Evolutionary conservation across 176 grass and related monocot species (phyloP), one percentile per base, ranked within the genome.

Genomic region (Alloteropsis semialata): DNA sequence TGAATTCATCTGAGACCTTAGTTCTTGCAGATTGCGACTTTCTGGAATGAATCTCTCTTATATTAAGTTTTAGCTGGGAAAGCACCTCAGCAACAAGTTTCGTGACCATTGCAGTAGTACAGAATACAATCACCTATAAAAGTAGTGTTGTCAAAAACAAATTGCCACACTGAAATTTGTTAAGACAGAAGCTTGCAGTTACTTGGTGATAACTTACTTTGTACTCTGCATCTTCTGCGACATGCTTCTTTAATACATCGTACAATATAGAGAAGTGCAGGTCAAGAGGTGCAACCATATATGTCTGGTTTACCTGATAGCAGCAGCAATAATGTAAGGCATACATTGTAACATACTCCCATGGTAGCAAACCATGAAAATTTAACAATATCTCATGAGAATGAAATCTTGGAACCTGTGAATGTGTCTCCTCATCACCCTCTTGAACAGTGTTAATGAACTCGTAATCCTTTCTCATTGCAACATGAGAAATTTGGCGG

Each of bases 31-130:
- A 85, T 59, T 99, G 96, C 0, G 91, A 10, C 69, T 96, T 99
- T 91, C 93, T 92, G 5, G 93, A 98, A 92, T 99, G 96, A 44
- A 99, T 99, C 72, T 99, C 96, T 63, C 92, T 88, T 72, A 96
- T 24, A 83, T 96, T 99, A 74, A 99, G 46, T 57, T 90, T 88
- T 53, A 99, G 81, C 36, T 86, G 82, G 39, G 80, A 85, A 65
- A 99, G 91, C 56, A 96, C 30, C 21, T 92, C 93, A 73, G 93
- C 93, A 12, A 93, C 87, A 70, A 99, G 89, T 76, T 77, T 93
- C 49, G 96, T 99, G 39, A 89, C 89, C 96, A 92, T 99, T 67
- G 96, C 96, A 77, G 93, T 99, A 53, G 96, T 99, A 85, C 96
- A 99, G 60, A 99, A 99, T 72, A 99, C 65, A 74, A 99, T 93